Percentiles rank a stretch among this genome's conserved stretches.
Evolutionary conservation across 2,329 filamentous ascomycete genomes (phyloP).

Genomic region (Grosmannia penicillata): DNA sequence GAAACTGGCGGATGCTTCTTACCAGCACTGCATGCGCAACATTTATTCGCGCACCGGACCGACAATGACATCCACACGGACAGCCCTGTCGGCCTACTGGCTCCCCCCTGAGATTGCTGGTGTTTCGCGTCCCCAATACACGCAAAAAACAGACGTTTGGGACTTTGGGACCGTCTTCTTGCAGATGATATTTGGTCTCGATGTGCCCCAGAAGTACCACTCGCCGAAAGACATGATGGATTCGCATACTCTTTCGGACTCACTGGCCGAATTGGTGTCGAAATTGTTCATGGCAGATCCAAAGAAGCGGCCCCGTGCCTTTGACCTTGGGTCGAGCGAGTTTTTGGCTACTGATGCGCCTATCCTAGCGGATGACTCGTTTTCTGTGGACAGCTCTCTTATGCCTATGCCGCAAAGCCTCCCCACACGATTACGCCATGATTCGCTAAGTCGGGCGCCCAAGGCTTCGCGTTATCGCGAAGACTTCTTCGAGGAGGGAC

Average conservation of each 20-base stretch:
- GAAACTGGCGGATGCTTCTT: slow-evolving; percentile 62
- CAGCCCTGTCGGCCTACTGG: slow-evolving; percentile 70
- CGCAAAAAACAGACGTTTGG: slow-evolving; percentile 83
- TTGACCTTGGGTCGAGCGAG: slow-evolving; percentile 51
- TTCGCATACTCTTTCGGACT: slow-evolving; percentile 54
- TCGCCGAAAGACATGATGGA: slow-evolving; percentile 64
- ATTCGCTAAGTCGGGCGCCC: slow-evolving; percentile 41
- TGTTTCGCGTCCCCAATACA: slow-evolving; percentile 46
- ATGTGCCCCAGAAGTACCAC: slow-evolving; percentile 60
- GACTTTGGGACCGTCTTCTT: slow-evolving; percentile 82
- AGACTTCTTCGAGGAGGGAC: slow-evolving; percentile 82
- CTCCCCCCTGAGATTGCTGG: slow-evolving; percentile 60
- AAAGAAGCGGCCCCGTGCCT: slow-evolving; percentile 73
- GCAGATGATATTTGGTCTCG: slow-evolving; percentile 85
- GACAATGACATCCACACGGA: slow-evolving; percentile 35
- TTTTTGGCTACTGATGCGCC: slow-evolving; percentile 52
- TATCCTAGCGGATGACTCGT: slow-evolving; percentile 32
- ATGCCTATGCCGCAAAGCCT: slow-evolving; percentile 19
- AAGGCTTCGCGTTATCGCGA: slow-evolving; percentile 63
- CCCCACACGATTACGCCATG: slow-evolving; percentile 37
- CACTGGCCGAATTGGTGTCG: slow-evolving; percentile 64
- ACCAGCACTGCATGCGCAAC: slow-evolving; percentile 51
- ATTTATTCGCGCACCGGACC: slow-evolving; percentile 36
- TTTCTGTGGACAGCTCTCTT: slow-evolving; percentile 26
- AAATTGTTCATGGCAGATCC: slow-evolving; percentile 77